Conservation (phyloP, 768 basidiomycete genomes). For the Rhodotorula taiwanensis region DNA sequence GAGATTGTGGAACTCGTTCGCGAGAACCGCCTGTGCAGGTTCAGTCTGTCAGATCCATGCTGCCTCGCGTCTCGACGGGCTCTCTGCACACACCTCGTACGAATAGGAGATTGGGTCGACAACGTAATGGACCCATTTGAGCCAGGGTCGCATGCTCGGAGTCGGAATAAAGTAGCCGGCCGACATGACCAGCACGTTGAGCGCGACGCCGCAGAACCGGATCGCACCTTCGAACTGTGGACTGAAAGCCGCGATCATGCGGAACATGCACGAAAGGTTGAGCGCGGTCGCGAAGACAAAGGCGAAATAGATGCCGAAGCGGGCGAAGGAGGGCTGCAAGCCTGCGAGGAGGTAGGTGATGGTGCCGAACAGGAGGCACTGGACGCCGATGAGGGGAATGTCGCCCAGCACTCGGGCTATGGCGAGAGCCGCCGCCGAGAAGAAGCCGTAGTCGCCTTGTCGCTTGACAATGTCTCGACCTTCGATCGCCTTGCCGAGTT, state of each 20-base stretch:
- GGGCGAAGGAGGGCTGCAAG: conserved; percentile 35
- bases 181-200: conserved; percentile 37
- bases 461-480: conserved; percentile 61
- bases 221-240: conserved; percentile 35
- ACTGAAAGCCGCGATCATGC: conserved; percentile 33
- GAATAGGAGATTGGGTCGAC: conserved; percentile 41
- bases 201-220: conserved; percentile 33
- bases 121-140: conserved; percentile 37
- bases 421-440: conserved; percentile 47
- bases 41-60: too few relatives aligned
- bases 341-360: conserved; percentile 49
- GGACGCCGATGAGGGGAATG: conserved; percentile 43
- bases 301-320: conserved; percentile 27
- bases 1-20: conserved; percentile 35
- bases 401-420: conserved; percentile 46
- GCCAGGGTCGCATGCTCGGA: conserved; percentile 34
- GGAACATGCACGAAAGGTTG: conserved; percentile 36
- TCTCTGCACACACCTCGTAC: conserved; percentile 32
- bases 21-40: conserved; percentile 37
- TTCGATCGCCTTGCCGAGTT: conserved; percentile 58
- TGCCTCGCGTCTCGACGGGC: not conserved
- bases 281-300: conserved; percentile 37
- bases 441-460: conserved; percentile 49
- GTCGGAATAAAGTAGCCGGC: conserved; percentile 38
- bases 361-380: conserved; percentile 44